Percentiles rank a stretch among this genome's conserved stretches.
These are phyloP conservation scores for Fusarium coffeatum DNA, from an alignment of 2,329 filamentous ascomycete genomes.

Conservation along the genomic window DNA sequence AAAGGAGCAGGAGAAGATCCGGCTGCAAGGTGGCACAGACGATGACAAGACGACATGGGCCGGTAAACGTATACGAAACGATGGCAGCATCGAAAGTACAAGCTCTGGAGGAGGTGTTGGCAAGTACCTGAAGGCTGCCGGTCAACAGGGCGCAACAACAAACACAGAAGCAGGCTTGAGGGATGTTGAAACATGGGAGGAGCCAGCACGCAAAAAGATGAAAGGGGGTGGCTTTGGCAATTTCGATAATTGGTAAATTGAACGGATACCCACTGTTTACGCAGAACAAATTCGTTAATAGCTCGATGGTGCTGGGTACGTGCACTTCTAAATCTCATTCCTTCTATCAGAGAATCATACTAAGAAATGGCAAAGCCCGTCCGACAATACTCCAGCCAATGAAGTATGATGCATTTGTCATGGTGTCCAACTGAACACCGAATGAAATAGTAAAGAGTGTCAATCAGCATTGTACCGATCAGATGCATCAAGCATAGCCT, in stretches of 20 bases:
- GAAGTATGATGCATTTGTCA: slow-evolving; percentile 17
- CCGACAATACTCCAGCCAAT: slow-evolving; percentile 5
- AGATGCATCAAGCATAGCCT: not conserved
- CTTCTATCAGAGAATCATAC: slow-evolving; percentile 27
- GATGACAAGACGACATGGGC: slow-evolving; percentile 97
- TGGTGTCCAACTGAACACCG: slow-evolving; percentile 8
- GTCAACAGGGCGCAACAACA: slow-evolving; percentile 43
- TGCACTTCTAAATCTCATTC: slow-evolving; percentile 22
- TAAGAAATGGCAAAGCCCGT: slow-evolving; percentile 29
- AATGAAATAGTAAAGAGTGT: not conserved
- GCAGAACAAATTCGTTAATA: slow-evolving; percentile 2
- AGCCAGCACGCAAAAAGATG: slow-evolving; percentile 83
- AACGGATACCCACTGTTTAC: not conserved
- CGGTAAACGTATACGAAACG: slow-evolving; percentile 83
- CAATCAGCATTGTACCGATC: not conserved
- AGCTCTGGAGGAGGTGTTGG: slow-evolving; percentile 67
- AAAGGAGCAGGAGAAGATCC: slow-evolving; percentile 70
- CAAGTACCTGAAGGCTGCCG: slow-evolving; percentile 81
- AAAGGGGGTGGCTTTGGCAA: slow-evolving; percentile 88
- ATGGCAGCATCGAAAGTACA: slow-evolving; percentile 66
- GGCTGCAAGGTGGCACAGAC: slow-evolving; percentile 76
- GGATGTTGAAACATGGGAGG: slow-evolving; percentile 73
- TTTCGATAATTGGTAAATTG: slow-evolving; percentile 85
- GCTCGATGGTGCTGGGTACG: slow-evolving; percentile 32
- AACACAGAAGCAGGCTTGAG: slow-evolving; percentile 72